Conservation (phyloP, 148 eudicot genomes). For the Camellia sinensis region DNA sequence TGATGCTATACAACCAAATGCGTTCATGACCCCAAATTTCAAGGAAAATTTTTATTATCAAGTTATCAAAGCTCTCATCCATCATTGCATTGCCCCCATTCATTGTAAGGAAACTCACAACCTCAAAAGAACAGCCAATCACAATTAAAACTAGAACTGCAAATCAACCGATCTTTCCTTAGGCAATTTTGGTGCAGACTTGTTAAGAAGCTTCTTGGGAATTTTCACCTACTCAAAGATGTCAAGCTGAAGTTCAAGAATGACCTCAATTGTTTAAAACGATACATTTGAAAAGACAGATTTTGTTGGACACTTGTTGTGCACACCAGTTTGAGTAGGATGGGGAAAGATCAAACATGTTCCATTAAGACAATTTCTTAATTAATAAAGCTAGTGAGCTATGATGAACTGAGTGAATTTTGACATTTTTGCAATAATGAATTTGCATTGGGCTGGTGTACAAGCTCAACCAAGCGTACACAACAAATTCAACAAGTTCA, state of each 20-base stretch:
- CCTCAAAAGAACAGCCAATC: background rate
- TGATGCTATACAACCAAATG: background rate
- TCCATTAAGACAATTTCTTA: too few species aligned
- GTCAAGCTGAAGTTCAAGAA: too few species aligned
- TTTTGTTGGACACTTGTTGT: background rate
- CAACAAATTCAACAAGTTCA: background rate
- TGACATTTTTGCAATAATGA: too few species aligned
- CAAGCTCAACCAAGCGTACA: background rate
- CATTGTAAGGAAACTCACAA: background rate
- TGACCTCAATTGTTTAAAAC: background rate
- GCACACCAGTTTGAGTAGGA: too few species aligned
- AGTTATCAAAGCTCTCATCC: background rate
- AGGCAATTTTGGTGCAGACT: too few species aligned
- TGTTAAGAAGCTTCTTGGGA: too few species aligned
- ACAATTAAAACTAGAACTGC: too few species aligned
- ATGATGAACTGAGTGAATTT: too few species aligned
- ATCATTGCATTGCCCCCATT: background rate
- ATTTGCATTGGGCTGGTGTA: background rate
- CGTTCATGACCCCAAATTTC: background rate
- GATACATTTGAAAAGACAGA: background rate
- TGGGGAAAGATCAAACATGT: background rate
- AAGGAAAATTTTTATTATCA: background rate
- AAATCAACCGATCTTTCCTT: too few species aligned
- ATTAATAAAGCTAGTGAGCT: too few species aligned
- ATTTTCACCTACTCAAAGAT: too few species aligned